These are phyloP conservation scores for Leishmania guyanensis DNA, from an alignment of 208 protist species.

Conservation along the genomic window DNA sequence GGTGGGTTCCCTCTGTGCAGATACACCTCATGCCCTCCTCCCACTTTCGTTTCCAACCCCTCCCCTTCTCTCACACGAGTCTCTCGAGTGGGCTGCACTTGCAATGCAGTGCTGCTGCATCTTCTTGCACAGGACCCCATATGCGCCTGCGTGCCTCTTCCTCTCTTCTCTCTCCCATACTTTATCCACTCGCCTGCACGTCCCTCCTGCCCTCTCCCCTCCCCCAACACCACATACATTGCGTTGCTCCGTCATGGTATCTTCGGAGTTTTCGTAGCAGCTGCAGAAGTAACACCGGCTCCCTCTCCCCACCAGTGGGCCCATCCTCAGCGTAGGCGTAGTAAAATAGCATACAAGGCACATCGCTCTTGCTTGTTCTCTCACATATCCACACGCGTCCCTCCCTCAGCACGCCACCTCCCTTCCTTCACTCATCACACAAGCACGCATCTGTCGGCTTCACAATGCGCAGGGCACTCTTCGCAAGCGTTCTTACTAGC, in stretches of 20 bases:
- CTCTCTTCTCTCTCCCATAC: neutral
- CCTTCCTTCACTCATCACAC: neutral
- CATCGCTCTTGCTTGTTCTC: neutral
- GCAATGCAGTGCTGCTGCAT: neutral
- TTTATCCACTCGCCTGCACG: neutral
- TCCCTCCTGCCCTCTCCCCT: neutral
- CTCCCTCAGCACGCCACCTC: neutral
- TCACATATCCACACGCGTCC: neutral
- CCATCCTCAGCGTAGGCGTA: neutral
- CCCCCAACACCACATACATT: neutral
- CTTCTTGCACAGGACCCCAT: neutral
- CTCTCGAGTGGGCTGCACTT: neutral
- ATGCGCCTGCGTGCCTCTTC: neutral
- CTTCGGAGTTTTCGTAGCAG: neutral
- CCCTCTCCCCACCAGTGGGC: neutral
- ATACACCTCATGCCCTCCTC: neutral
- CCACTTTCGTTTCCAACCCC: neutral
- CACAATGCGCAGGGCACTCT: conserved; percentile 45
- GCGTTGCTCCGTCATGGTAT: neutral
- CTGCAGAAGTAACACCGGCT: neutral
- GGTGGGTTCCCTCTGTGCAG: neutral
- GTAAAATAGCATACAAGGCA: neutral
- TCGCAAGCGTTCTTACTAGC: conserved; percentile 23
- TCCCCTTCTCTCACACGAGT: neutral
- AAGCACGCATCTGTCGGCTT: neutral